Conservation (phyloP, 2,329 filamentous ascomycete genomes). For the Coniochaeta hoffmannii region DNA sequence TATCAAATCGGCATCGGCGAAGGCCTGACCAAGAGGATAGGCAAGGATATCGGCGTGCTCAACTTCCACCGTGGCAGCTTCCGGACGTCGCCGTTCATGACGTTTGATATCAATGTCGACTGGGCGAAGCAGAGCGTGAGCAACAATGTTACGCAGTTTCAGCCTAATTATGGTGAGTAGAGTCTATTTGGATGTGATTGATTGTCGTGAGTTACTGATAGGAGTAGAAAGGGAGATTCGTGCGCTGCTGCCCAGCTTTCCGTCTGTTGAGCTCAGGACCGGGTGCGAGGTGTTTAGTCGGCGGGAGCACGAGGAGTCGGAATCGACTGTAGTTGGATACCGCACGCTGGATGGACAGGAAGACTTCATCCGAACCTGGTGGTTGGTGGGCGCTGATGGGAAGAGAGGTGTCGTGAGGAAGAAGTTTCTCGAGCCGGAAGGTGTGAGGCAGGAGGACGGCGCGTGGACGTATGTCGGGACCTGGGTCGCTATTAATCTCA, state of each 20-base stretch:
- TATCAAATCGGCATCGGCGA: slow-evolving; percentile 6
- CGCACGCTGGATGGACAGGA: background rate
- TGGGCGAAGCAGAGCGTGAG: slow-evolving; percentile 4
- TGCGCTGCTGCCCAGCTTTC: no score
- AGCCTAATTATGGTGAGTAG: background rate
- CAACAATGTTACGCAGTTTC: slow-evolving; percentile 5
- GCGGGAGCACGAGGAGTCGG: no score
- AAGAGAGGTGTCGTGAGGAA: slow-evolving; percentile 39
- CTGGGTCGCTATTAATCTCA: slow-evolving; percentile 41
- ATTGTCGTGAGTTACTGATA: no score
- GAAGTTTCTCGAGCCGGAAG: slow-evolving; percentile 33
- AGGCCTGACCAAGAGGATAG: slow-evolving; percentile 5
- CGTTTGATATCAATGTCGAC: slow-evolving; percentile 4
- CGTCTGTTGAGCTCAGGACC: no score
- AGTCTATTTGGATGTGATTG: no score
- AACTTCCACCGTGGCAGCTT: slow-evolving; percentile 6
- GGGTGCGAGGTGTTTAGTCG: no score
- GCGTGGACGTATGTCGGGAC: slow-evolving; percentile 26
- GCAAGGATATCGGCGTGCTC: slow-evolving; percentile 5
- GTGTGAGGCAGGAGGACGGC: slow-evolving; percentile 27
- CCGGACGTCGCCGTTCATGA: slow-evolving; percentile 4
- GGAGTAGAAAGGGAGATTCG: no score
- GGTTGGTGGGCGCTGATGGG: slow-evolving; percentile 36
- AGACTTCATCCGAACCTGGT: background rate
- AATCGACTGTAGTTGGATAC: slow-evolving; percentile 1